A percentile compares a stretch with the other conserved stretches of the same genome.
phyloP scores from a whole-genome alignment of 306 rosid species.

The Trifolium subterraneum region DNA sequence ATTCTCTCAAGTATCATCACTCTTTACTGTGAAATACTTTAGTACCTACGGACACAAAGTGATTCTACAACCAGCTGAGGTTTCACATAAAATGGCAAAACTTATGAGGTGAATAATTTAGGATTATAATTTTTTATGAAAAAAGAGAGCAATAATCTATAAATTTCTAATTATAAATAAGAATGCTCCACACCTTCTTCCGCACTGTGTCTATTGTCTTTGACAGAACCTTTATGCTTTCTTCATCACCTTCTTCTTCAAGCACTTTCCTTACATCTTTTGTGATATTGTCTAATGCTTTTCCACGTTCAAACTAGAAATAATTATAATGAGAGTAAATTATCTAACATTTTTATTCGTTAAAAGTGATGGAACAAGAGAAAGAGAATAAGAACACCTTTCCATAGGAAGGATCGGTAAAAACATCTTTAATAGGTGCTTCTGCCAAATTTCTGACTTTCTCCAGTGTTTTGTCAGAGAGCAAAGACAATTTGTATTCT shows the following conservation, averaged over 20 bases:
- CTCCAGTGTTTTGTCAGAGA: slow-evolving; percentile 77
- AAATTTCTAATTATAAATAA: slow-evolving; percentile 27
- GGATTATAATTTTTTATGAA: not conserved
- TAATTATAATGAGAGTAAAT: slow-evolving; percentile 26
- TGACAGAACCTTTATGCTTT: slow-evolving; percentile 75
- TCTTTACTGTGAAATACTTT: slow-evolving; percentile 9
- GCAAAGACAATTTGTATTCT: slow-evolving; percentile 85
- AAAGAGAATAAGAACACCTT: slow-evolving; percentile 58
- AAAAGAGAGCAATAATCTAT: not conserved
- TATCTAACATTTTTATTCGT: not conserved
- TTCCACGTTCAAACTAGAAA: slow-evolving; percentile 91
- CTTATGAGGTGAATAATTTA: not conserved
- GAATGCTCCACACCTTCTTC: slow-evolving; percentile 67
- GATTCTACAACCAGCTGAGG: not conserved
- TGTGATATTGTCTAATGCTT: slow-evolving; percentile 82
- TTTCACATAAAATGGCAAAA: not conserved
- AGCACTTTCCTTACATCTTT: slow-evolving; percentile 78
- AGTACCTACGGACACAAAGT: not conserved
- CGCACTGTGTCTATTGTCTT: slow-evolving; percentile 94
- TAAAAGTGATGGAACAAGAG: slow-evolving; percentile 25
- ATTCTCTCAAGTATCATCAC: slow-evolving; percentile 2
- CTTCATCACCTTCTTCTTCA: slow-evolving; percentile 91
- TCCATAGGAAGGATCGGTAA: slow-evolving; percentile 92
- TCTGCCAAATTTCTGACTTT: slow-evolving; percentile 75
- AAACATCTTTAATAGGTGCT: slow-evolving; percentile 80